phyloP scores from a whole-genome alignment of 23 red algal genomes.

The Gracilaria caudata region DNA sequence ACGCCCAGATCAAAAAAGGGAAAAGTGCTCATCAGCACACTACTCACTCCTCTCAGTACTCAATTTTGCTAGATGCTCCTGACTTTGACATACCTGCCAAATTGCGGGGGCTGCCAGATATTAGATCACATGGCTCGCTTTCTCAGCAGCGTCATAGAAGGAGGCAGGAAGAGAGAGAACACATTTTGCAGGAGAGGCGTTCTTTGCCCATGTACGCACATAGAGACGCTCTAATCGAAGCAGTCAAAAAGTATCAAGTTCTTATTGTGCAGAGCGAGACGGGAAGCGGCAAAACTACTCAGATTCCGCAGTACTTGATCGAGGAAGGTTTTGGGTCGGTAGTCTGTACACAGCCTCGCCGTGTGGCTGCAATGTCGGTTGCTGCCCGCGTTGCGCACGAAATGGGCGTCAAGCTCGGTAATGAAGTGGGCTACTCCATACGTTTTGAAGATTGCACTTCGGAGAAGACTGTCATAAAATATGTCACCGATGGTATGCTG shows the following conservation, averaged over 20 bases:
- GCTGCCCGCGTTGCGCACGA: constrained; percentile 92
- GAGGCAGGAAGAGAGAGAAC: constrained; percentile 20
- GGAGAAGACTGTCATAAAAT: constrained; percentile 86
- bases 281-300: constrained; percentile 93
- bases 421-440: constrained; percentile 92
- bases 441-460: constrained; percentile 97
- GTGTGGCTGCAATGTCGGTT: constrained; percentile 97
- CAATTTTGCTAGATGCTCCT: constrained; percentile 18
- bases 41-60: background rate
- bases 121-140: background rate
- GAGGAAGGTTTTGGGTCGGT: constrained; percentile 78
- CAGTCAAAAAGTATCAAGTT: constrained; percentile 71
- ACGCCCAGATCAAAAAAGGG: constrained; percentile 57
- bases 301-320: constrained; percentile 85
- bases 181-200: constrained; percentile 38
- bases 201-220: constrained; percentile 73
- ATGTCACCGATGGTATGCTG: constrained; percentile 96
- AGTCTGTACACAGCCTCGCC: constrained; percentile 86
- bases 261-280: constrained; percentile 85
- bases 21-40: background rate
- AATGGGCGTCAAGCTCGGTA: constrained; percentile 82
- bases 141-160: constrained; percentile 13
- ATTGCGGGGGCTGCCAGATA: constrained; percentile 1
- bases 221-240: constrained; percentile 64
- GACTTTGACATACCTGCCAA: constrained; percentile 9